Evolutionary conservation across 2,329 filamentous ascomycete species (phyloP).

Genomic region (Hymenoscyphus fructigenus): DNA sequence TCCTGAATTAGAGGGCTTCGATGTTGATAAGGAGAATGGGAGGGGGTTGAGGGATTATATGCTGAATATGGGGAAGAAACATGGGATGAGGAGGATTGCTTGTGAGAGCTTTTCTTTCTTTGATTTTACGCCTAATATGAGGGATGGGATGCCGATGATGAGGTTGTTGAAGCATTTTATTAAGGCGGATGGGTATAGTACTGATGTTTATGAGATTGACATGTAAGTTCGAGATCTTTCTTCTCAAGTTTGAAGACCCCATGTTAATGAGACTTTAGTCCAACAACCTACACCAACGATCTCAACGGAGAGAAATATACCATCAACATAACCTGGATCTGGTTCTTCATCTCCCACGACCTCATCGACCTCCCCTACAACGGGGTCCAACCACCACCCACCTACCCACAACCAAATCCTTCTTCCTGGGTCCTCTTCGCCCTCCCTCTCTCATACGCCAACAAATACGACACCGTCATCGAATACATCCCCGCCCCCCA

Average conservation of each 20-base stretch:
- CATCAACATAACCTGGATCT: constrained; percentile 28
- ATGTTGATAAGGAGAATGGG: constrained; percentile 29
- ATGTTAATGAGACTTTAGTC: constrained; percentile 10
- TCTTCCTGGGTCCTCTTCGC: constrained; percentile 32
- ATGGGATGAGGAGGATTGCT: constrained; percentile 20
- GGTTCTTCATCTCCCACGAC: constrained; percentile 27
- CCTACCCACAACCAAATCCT: constrained; percentile 24
- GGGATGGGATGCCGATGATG: constrained; percentile 19
- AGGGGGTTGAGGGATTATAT: constrained; percentile 32
- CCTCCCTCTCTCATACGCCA: constrained; percentile 29
- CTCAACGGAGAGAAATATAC: constrained; percentile 9
- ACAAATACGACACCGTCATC: constrained; percentile 16
- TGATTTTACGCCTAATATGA: constrained; percentile 31
- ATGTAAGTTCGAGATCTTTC: constrained; percentile 27
- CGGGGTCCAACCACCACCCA: constrained; percentile 2
- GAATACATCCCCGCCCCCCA: constrained; percentile 8
- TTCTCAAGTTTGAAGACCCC: not conserved
- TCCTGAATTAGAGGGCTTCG: not conserved
- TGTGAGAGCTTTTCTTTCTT: constrained; percentile 31
- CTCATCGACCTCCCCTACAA: constrained; percentile 15
- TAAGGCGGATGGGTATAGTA: constrained; percentile 10
- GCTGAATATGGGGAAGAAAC: constrained; percentile 22
- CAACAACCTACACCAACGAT: constrained; percentile 15
- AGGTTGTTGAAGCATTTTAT: constrained; percentile 26
- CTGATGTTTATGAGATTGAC: constrained; percentile 30